Conservation (phyloP, 73 alveolate genomes). For the Paramecium sexaurelia region DNA sequence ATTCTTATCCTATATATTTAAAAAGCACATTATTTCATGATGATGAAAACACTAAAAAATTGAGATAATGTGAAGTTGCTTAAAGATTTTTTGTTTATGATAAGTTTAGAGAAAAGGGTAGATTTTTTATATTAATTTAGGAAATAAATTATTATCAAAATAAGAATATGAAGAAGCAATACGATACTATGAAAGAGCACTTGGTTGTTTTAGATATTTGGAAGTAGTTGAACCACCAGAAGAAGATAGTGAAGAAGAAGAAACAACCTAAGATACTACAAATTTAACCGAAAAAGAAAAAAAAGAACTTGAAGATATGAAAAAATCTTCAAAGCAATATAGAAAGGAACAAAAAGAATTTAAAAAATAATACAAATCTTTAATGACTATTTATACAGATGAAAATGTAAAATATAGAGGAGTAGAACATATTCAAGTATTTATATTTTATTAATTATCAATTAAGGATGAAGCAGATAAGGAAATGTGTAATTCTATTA, state of each 20-base stretch:
- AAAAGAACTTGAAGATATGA: conserved; percentile 42
- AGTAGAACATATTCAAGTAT: conserved; percentile 43
- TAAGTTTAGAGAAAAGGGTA: conserved; percentile 58
- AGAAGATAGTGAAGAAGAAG: neutral
- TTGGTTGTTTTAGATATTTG: conserved; percentile 52
- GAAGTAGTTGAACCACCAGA: conserved; percentile 48
- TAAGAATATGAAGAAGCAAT: conserved; percentile 58
- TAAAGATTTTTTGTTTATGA: conserved; percentile 49
- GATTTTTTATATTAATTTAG: neutral
- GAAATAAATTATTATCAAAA: conserved; percentile 30
- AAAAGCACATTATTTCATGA: conserved; percentile 53
- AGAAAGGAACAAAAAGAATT: conserved; percentile 42
- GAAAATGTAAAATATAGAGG: conserved; percentile 40
- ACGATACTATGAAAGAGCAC: conserved; percentile 54
- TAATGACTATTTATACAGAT: conserved; percentile 33
- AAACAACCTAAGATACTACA: neutral
- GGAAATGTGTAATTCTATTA: conserved; percentile 49
- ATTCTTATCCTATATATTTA: conserved; percentile 54
- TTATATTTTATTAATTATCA: neutral
- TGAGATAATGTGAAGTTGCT: conserved; percentile 56
- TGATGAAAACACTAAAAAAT: conserved; percentile 54
- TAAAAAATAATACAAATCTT: conserved; percentile 55
- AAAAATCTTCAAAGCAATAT: neutral
- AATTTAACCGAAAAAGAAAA: conserved; percentile 42
- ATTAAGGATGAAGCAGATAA: conserved; percentile 25